phyloP scores from a whole-genome alignment of 2,329 filamentous ascomycete genomes.

The Monilinia aucupariae region DNA sequence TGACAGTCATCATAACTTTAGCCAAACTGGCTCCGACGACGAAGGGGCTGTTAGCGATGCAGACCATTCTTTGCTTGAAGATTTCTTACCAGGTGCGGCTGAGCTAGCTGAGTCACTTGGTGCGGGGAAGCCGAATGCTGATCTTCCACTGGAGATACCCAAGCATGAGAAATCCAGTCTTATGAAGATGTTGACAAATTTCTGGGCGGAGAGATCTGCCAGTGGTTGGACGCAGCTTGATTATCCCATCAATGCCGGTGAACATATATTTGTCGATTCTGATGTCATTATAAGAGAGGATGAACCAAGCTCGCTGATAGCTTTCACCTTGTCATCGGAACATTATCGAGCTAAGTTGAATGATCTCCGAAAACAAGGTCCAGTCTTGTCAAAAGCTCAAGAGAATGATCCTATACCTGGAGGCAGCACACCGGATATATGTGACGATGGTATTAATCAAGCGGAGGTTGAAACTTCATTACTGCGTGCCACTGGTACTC shows the following conservation, averaged over 20 bases:
- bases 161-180: slow-evolving; percentile 90
- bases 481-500: slow-evolving; percentile 77
- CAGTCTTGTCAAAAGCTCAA: slow-evolving; percentile 36
- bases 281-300: slow-evolving; percentile 97
- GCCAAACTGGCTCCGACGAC: slow-evolving; percentile 61
- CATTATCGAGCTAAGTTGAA: slow-evolving; percentile 80
- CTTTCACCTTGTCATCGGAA: slow-evolving; percentile 80
- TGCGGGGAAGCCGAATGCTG: slow-evolving; percentile 49
- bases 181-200: slow-evolving; percentile 93
- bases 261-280: slow-evolving; percentile 95
- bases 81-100: slow-evolving; percentile 58
- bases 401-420: slow-evolving; percentile 33
- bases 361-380: slow-evolving; percentile 53
- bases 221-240: slow-evolving; percentile 91
- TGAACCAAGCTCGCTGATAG: slow-evolving; percentile 93
- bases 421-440: slow-evolving; percentile 26
- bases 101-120: slow-evolving; percentile 56
- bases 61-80: slow-evolving; percentile 64
- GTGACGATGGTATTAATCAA: slow-evolving; percentile 46
- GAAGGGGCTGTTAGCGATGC: slow-evolving; percentile 66
- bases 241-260: slow-evolving; percentile 79
- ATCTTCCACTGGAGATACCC: slow-evolving; percentile 67
- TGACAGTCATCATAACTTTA: slow-evolving; percentile 43
- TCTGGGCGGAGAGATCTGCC: slow-evolving; percentile 96
- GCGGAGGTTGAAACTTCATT: slow-evolving; percentile 79